phyloP scores from a whole-genome alignment of 441 rosid genomes.

The Gossypium schwendimanii region DNA sequence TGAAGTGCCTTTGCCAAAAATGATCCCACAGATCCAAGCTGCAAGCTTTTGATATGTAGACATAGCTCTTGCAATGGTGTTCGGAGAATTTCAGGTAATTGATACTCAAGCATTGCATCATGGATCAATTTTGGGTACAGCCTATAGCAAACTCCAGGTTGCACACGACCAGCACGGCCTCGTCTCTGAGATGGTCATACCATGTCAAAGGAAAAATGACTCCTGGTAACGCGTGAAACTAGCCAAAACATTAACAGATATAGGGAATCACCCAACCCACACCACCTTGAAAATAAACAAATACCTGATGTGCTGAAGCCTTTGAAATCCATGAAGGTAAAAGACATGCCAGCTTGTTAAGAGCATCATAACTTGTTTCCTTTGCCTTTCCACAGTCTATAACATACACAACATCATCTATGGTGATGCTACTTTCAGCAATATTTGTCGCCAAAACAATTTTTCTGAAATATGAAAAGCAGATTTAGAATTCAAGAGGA shows the following conservation, averaged over 20 bases:
- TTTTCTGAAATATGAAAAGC: slow-evolving; percentile 47
- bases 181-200: slow-evolving; percentile 51
- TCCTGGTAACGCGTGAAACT: not conserved
- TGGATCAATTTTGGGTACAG: slow-evolving; percentile 75
- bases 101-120: slow-evolving; percentile 74
- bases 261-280: not conserved
- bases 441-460: slow-evolving; percentile 92
- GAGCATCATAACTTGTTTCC: slow-evolving; percentile 95
- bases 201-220: slow-evolving; percentile 11
- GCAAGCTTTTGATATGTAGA: slow-evolving; percentile 83
- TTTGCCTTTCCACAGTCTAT: slow-evolving; percentile 93
- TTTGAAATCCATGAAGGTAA: slow-evolving; percentile 92
- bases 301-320: slow-evolving; percentile 95
- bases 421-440: slow-evolving; percentile 94
- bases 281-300: slow-evolving; percentile 1
- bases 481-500: not conserved
- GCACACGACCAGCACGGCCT: slow-evolving; percentile 98
- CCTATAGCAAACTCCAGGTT: slow-evolving; percentile 87
- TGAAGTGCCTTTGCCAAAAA: slow-evolving; percentile 94
- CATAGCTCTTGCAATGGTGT: slow-evolving; percentile 92
- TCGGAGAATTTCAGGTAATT: slow-evolving; percentile 87
- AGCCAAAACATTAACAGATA: not conserved
- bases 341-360: slow-evolving; percentile 88
- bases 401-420: slow-evolving; percentile 94
- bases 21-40: slow-evolving; percentile 73